Base-by-base conservation (phyloP, 768 basidiomycete genomes). In the Candolleomyces aberdarensis region DNA sequence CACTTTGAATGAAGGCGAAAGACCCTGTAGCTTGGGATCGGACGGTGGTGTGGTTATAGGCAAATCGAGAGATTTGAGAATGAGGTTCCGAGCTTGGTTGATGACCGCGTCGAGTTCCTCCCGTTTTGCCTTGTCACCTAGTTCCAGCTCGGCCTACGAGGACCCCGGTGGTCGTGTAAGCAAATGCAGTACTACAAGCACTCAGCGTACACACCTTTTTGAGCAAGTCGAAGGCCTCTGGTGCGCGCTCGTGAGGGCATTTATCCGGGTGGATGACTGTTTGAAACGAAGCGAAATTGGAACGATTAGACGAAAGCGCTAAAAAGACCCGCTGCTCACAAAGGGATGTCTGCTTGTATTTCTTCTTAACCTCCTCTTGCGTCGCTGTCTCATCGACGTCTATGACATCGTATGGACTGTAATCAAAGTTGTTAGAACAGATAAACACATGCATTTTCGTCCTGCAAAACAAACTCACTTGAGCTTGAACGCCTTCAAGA, bases 231-330 rank as follows among this genome's bases (percentile, higher is more conserved):
- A 97, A 97, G 1, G 95, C 95, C 75, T 97, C 93, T 67, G 93
- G 89, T 55, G 93, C 92, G 68, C 87, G 85, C 31, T 84, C 80
- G 76, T 97, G 93, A 71, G 91, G 79, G 67, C 91, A 90, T 82
- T 98, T 99, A 80, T 99, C 97, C 63, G 97, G 97, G 81, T 99
- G 97, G 69, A 99, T 98, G 75, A 97, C 92, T 94, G 71, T 36
- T 63, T 59, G 62, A 36, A 51, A 49, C 22, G 63, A 54, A 43
- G 56, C 56, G 11, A 63, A 56, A 58, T 17, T 57, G 57, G 49
- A 57, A 53, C 54, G 32, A 41, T 9, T 29, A 3, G 17, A 51
- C 11, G 46, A 43, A 40, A 60, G 55, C 29, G 40, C 56, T 57
- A 31, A 52, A 40, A 44, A 44, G 53, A 54, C 62, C 77, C 88